These are phyloP conservation scores for Articulospora tetracladia DNA, from an alignment of 495 filamentous ascomycete species.

Conservation along the genomic window DNA sequence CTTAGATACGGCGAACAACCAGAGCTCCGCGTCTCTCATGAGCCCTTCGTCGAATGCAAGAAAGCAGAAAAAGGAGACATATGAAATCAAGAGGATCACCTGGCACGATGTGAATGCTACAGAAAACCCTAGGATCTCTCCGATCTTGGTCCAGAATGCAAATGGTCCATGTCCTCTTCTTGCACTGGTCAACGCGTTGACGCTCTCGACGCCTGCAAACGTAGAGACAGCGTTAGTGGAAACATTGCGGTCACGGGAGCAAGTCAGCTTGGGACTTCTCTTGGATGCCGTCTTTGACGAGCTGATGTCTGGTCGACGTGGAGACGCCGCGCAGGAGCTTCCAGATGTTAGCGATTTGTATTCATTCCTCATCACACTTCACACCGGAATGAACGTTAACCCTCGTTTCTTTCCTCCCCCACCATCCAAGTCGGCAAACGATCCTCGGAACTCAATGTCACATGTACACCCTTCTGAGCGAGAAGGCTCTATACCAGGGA, in stretches of 20 bases:
- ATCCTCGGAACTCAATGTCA: constrained; percentile 39
- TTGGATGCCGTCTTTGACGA: constrained; percentile 89
- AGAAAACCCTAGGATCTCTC: constrained; percentile 51
- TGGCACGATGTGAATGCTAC: constrained; percentile 49
- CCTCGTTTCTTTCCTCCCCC: constrained; percentile 65
- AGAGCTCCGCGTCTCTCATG: constrained; percentile 31
- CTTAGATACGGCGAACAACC: constrained; percentile 29
- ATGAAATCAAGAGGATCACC: constrained; percentile 65
- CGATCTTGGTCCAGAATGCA: constrained; percentile 84
- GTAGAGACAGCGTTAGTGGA: constrained; percentile 68
- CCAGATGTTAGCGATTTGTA: constrained; percentile 88
- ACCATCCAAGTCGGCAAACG: constrained; percentile 33
- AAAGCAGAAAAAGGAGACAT: constrained; percentile 51
- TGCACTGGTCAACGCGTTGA: constrained; percentile 88
- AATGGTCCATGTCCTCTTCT: constrained; percentile 94
- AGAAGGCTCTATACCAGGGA: constrained; percentile 53
- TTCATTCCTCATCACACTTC: constrained; percentile 78
- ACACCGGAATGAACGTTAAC: constrained; percentile 98
- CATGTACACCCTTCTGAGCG: constrained; percentile 40
- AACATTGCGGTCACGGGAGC: constrained; percentile 72
- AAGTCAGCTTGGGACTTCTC: constrained; percentile 79
- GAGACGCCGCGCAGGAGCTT: constrained; percentile 45
- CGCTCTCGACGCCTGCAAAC: constrained; percentile 67
- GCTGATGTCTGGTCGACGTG: constrained; percentile 65
- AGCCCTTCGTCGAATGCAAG: constrained; percentile 25